A percentile compares a stretch with the other conserved stretches of the same genome.
Conservation (phyloP, 441 rosid species). For the Syzygium malaccense region DNA sequence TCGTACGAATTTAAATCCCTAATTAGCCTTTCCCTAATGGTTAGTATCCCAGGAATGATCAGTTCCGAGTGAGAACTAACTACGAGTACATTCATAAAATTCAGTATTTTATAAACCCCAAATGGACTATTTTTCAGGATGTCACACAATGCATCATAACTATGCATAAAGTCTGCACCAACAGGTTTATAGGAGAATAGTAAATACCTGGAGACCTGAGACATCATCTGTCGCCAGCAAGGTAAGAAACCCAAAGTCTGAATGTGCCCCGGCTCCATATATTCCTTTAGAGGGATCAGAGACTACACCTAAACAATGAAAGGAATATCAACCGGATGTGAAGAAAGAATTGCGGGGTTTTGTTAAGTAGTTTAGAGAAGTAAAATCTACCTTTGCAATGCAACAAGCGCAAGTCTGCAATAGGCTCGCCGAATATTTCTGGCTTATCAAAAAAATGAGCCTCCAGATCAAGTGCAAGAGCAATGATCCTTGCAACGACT, state of each 20-base stretch:
- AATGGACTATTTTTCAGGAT: too few relatives aligned
- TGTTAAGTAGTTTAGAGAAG: not conserved
- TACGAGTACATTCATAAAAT: too few relatives aligned
- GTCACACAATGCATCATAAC: not conserved
- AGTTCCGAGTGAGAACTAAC: too few relatives aligned
- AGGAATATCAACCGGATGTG: not conserved
- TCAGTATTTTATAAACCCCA: too few relatives aligned
- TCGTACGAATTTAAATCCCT: too few relatives aligned
- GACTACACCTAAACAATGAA: conserved; percentile 20
- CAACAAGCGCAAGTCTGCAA: conserved; percentile 58
- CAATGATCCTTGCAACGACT: conserved; percentile 59
- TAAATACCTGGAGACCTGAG: conserved; percentile 63
- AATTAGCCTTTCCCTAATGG: too few relatives aligned
- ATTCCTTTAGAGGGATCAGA: conserved; percentile 71
- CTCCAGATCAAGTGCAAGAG: conserved; percentile 73
- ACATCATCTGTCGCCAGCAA: conserved; percentile 80
- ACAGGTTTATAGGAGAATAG: not conserved
- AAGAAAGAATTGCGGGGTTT: not conserved
- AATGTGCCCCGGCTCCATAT: conserved; percentile 87
- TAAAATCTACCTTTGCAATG: conserved; percentile 53
- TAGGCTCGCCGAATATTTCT: conserved; percentile 74
- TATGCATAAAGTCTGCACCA: not conserved
- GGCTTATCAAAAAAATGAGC: conserved; percentile 60
- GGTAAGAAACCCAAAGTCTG: conserved; percentile 74
- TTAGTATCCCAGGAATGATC: too few relatives aligned